Base-by-base conservation (phyloP, 768 basidiomycete genomes). In the Phanerochaete sordida region DNA sequence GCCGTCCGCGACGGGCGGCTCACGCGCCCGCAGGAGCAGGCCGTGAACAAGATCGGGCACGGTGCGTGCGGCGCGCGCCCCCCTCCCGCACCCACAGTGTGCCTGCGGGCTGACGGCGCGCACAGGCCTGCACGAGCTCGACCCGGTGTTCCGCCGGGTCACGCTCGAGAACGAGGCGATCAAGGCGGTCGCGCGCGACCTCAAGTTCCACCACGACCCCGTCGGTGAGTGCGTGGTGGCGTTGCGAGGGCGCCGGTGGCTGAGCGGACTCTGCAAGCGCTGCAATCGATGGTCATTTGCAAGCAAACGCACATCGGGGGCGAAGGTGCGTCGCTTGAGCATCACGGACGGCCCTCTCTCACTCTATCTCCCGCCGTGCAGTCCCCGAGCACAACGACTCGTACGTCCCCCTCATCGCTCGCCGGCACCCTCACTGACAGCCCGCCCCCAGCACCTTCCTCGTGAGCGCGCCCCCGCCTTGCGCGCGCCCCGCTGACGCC, bases 1-100 rank as follows among this genome's bases (percentile, higher is more conserved):
- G 93, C 95, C 0, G 77, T 97, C 6, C 82, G 86, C 61, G 71
- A 83, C 31, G 90, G 93, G 2, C 86, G 85, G 65, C 81, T 99
- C 71, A 81, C 80, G 0, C 77, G 84, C 58, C 82, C 84, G 58
- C 91, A 91, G 71, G 77, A 85, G 48, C 84, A 82, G 66, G 85
- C 93, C 0, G 90, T 98, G 27, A 99, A 99, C 75, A 99, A 99
- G 82, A 94, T 95, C 62, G 90, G 93, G 1, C 92, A 94, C 70
- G 93, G 92, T 91, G 50, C 16, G 61, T 47, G 16, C 13, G 3
- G 33, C 13, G 33, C 33, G 33, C 7, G 33, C 13, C 6, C 7
- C 33, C 13, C 33, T 35, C 7, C n/a, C n/a, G n/a, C n/a, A n/a
- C n/a, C n/a, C n/a, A n/a, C n/a, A n/a, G n/a, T n/a, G n/a, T n/a